Percentiles rank a stretch among this genome's conserved stretches.
These are phyloP conservation scores for Aureobasidium sp. DNA, from an alignment of 2,329 filamentous ascomycete species.

Conservation along the genomic window DNA sequence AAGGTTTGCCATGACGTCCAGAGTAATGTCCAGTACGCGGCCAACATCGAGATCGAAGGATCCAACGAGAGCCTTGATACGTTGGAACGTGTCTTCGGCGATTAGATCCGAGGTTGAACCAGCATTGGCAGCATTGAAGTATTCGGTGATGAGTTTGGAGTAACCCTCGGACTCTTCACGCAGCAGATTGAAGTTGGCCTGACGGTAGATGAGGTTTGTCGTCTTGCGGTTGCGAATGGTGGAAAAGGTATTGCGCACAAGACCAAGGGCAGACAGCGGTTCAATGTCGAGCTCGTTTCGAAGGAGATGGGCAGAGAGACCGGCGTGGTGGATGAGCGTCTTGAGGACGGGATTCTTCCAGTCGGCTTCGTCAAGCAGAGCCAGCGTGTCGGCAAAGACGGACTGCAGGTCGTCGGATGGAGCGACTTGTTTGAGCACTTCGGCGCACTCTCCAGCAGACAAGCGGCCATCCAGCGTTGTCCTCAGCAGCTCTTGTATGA, in stretches of 20 bases:
- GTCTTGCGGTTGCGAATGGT: conserved; percentile 80
- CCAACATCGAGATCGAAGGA: conserved; percentile 97
- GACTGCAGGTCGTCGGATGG: conserved; percentile 43
- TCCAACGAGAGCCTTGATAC: conserved; percentile 87
- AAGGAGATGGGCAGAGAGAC: conserved; percentile 63
- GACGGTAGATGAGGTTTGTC: conserved; percentile 87
- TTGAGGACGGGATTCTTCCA: conserved; percentile 51
- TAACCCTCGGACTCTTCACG: conserved; percentile 96
- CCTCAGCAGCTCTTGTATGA: conserved; percentile 80
- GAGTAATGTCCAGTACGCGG: conserved; percentile 82
- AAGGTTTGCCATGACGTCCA: conserved; percentile 90
- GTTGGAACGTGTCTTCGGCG: conserved; percentile 79
- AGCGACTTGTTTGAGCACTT: conserved; percentile 63
- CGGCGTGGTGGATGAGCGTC: conserved; percentile 63
- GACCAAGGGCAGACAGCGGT: conserved; percentile 63
- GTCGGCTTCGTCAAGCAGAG: conserved; percentile 68
- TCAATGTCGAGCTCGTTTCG: conserved; percentile 75
- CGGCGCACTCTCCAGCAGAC: conserved; percentile 59
- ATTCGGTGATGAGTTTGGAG: conserved; percentile 88
- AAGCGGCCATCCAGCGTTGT: conserved; percentile 64
- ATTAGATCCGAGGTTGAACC: conserved; percentile 49
- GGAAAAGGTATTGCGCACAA: conserved; percentile 78
- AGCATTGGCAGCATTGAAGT: conserved; percentile 73
- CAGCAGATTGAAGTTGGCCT: conserved; percentile 92
- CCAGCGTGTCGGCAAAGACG: conserved; percentile 75